Percentiles rank a stretch among this genome's conserved stretches.
Evolutionary conservation across 2,329 filamentous ascomycete species (phyloP).

Genomic region (Alternaria rosae): DNA sequence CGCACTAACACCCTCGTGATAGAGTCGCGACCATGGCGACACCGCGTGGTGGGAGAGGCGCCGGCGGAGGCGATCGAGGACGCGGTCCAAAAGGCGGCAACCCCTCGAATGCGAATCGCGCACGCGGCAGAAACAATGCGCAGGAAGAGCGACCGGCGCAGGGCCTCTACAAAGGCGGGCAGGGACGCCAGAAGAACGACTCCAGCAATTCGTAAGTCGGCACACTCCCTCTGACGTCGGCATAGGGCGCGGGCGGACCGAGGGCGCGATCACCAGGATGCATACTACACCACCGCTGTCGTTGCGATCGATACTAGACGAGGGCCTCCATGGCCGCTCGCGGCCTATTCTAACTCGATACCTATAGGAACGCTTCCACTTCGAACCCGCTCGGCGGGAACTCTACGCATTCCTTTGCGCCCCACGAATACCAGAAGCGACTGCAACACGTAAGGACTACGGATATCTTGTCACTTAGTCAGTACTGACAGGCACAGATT

Average conservation of each 20-base stretch:
- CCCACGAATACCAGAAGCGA: constrained; percentile 33
- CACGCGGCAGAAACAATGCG: constrained; percentile 26
- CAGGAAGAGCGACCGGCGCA: constrained; percentile 21
- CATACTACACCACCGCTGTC: constrained; percentile 4
- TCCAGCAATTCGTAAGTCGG: constrained; percentile 19
- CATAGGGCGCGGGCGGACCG: constrained; percentile 20
- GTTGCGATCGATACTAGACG: constrained; percentile 6
- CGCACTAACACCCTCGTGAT: constrained; percentile 17
- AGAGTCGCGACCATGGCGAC: constrained; percentile 39
- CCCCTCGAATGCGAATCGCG: constrained; percentile 12
- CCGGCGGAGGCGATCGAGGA: constrained; percentile 21
- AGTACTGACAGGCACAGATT: constrained; percentile 44
- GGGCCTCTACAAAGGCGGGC: constrained; percentile 15
- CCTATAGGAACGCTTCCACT: constrained; percentile 15
- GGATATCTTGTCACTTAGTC: background rate
- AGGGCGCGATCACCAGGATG: constrained; percentile 14
- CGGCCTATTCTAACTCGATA: constrained; percentile 30
- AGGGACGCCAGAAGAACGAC: constrained; percentile 14
- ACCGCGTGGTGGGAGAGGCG: constrained; percentile 34
- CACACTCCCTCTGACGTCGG: constrained; percentile 6
- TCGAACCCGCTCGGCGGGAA: constrained; percentile 8
- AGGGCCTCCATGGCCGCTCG: constrained; percentile 25
- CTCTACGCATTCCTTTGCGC: constrained; percentile 34
- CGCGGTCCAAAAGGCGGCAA: constrained; percentile 21
- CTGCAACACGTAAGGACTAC: constrained; percentile 32